These are phyloP conservation scores for Gymnopus androsaceus DNA, from an alignment of 1,284 basidiomycete species.

Conservation along the genomic window DNA sequence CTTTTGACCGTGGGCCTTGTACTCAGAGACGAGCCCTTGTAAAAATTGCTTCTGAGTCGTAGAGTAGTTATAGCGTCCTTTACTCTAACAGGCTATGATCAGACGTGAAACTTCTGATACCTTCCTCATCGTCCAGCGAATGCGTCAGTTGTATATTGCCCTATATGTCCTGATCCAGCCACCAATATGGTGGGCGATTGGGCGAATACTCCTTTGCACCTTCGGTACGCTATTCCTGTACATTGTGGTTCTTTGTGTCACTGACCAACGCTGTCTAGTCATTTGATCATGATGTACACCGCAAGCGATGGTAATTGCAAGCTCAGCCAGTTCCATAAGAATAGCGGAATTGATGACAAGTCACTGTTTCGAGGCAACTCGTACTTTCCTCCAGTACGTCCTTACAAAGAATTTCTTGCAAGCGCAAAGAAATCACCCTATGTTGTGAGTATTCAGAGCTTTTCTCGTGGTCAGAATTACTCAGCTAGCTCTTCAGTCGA, in stretches of 20 bases:
- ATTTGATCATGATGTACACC: background rate
- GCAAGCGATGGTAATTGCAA: background rate
- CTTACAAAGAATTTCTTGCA: background rate
- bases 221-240: background rate
- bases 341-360: background rate
- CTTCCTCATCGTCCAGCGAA: constrained; percentile 20
- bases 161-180: constrained; percentile 20
- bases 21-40: too few relatives aligned
- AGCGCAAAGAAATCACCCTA: background rate
- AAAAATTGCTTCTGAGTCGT: too few relatives aligned
- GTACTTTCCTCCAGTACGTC: background rate
- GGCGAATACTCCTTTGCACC: background rate
- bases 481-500: background rate
- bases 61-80: too few relatives aligned
- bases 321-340: constrained; percentile 1
- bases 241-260: background rate
- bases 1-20: too few relatives aligned
- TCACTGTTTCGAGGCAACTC: background rate
- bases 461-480: background rate
- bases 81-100: too few relatives aligned
- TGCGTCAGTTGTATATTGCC: constrained; percentile 23
- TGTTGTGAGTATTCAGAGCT: background rate
- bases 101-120: constrained; percentile 18
- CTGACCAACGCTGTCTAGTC: background rate
- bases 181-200: constrained; percentile 22